Evolutionary conservation across 148 eudicot genomes (phyloP), one percentile per base, ranked within the genome.

Genomic region (Gaultheria prostrata): DNA sequence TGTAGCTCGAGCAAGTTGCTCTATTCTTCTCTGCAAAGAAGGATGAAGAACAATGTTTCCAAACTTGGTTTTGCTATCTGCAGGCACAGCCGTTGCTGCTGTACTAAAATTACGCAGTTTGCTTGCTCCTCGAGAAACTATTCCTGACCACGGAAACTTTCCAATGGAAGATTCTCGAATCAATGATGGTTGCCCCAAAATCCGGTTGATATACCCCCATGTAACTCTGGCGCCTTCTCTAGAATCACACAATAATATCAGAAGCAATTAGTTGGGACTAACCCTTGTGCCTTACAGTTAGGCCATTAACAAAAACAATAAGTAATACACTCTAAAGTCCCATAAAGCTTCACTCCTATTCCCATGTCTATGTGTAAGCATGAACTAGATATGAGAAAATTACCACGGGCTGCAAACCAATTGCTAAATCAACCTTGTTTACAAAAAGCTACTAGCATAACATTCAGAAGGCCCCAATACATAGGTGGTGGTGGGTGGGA

Each of bases 151-250:
- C 53, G 98, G 99, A 81, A 89, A 90, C 89, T 92, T 97, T 35
- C 92, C 87, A 92, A 97, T 93, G 70, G 99, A 97, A 77, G 99
- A 97, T 89, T 97, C 99, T 80, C 99, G 91, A 83, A 97, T 93
- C 77, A 97, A 85, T 83, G 99, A 94, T 82, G 99, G 99, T 86
- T 97, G 98, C 79, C 99, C 99, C 21, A 97, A 93, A 83, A 94
- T 93, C 67, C 97, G 92, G 84, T 97, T 97, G 81, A 97, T 80
- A 85, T 97, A 94, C 46, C 99, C 97, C 99, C 99, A 97, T 24
- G 85, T 89, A 77, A 97, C 99, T 90, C 94, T 92, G 46, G 99
- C 91, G 46, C 99, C 99, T 92, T 94, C 99, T 92, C 99, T 94
- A 84, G 84, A 51, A 43, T 56, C 48, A 85, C 39, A 7, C n/a